Evolutionary conservation across 345 rosid species (phyloP), one percentile per base, ranked within the genome.

Genomic region (Carallia pectinifolia): DNA sequence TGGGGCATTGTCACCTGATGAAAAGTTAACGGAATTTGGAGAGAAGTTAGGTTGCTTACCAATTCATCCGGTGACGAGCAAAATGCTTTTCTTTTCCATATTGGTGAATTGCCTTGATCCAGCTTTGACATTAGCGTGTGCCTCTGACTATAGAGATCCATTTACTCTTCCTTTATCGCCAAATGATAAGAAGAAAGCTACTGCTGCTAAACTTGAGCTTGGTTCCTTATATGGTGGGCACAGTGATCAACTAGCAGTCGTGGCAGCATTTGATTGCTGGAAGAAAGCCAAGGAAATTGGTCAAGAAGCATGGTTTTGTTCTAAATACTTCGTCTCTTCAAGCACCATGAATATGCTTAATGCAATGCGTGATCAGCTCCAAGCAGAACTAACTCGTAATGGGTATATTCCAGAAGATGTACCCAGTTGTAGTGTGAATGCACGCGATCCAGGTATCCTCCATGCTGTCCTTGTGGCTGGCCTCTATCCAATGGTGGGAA

Each of bases 261-360:
- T 95, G 67, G 96, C 97, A 62, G 98, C 98, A 59, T 95, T 84
- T 73, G 92, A 95, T 58, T 86, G 92, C 83, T 95, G 98, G 98
- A 90, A 73, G 81, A 84, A 69, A 66, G 92, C 97, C 54, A 95
- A 89, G 73, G 80, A 73, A 67, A 82, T 84, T 65, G 91, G 93
- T 65, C 86, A 74, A 66, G 80, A 86, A 66, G 73, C 80, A 19
- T 69, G 68, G 48, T 88, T 95, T 79, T 92, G 97, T 84, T 83
- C 96, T 67, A 83, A 85, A 60, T 90, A 87, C 77, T 92, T 90
- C 53, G 79, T 92, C 69, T 92, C 98, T 40, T 73, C 87, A n/a
- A 64, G 85, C 74, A 85, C 86, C 69, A 92, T 95, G 97, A 71
- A 70, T 60, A 88, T 95, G 98, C 76, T 95, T 75, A 62, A 68